Base-by-base conservation (phyloP, 2,329 filamentous ascomycete species). In the Zymoseptoria crescenta region DNA sequence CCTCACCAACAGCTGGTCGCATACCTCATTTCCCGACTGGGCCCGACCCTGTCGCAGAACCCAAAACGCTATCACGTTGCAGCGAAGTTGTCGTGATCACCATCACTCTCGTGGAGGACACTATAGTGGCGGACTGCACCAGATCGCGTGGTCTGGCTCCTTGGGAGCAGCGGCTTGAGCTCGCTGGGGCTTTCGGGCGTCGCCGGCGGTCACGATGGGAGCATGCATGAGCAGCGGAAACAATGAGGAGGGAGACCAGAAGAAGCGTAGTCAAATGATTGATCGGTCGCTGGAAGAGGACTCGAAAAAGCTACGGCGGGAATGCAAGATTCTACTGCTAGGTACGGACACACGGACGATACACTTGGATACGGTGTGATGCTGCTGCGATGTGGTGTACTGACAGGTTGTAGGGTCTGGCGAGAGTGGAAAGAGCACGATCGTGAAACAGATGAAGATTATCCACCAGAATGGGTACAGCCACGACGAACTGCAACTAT, bases 401-500 rank as follows among this genome's bases (percentile, higher is more conserved):
- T 67, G 59, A 67, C 63, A 56, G 30, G 49, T 55, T 54, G 55
- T 56, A 96, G 94, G 94, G 66, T 97, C 94, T 65, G 94, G 94
- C 66, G 94, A 99, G 79, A 97, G 93, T 76, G 94, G 94, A 67
- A 99, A 99, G 78, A 97, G 94, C 59, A 99, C 94, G 8, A 97
- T 99, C 70, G 94, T 99, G 68, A 99, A 99, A 77, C 94, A 99
- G 81, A 99, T 99, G 94, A 99, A 97, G 78, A 99, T 99, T 69
- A 97, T 99, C 72, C 94, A 99, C 73, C 88, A 97, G 70, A 96
- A 96, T 77, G 94, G 94, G 62, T 99, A 99, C 76, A 92, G 90
- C 9, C 86, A 91, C 67, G 93, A 97, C 69, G 94, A 99, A 76
- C 82, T 97, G 54, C 88, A 88, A 70, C 87, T 96, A 73, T 97